phyloP scores from a whole-genome alignment of 352 stramenopile species.

The Phytophthora colocasiae region DNA sequence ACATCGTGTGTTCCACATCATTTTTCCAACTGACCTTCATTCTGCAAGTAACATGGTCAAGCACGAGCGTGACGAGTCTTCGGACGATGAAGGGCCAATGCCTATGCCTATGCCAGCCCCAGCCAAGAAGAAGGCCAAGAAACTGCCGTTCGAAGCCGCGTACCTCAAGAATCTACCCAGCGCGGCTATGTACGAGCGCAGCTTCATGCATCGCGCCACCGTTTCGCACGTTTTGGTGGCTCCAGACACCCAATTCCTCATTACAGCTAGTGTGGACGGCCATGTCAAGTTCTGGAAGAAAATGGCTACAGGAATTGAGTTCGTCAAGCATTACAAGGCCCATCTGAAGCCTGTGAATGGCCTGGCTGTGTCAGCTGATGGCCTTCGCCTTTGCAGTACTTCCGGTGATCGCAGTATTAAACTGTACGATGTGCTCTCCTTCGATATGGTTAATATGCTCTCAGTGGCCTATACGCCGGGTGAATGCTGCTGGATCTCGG shows the following conservation, averaged over 20 bases:
- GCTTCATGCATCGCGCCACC: slow-evolving; percentile 97
- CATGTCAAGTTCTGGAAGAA: slow-evolving; percentile 99
- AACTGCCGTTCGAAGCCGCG: slow-evolving; percentile 67
- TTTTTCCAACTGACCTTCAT: too few species aligned
- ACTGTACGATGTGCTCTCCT: slow-evolving; percentile 98
- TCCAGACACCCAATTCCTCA: slow-evolving; percentile 95
- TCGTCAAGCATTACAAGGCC: slow-evolving; percentile 99
- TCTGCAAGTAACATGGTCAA: slow-evolving; percentile 12
- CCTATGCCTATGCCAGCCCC: slow-evolving; percentile 55
- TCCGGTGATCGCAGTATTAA: slow-evolving; percentile 95
- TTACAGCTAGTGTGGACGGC: slow-evolving; percentile 96
- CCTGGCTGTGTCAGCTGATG: slow-evolving; percentile 88
- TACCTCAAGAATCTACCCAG: slow-evolving; percentile 88
- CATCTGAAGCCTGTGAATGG: slow-evolving; percentile 91
- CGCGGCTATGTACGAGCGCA: slow-evolving; percentile 95
- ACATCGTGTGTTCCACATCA: too few species aligned
- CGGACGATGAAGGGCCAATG: slow-evolving; percentile 67
- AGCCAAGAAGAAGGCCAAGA: slow-evolving; percentile 51
- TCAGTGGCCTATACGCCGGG: slow-evolving; percentile 72
- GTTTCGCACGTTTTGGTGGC: slow-evolving; percentile 94
- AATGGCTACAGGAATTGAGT: slow-evolving; percentile 95
- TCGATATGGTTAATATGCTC: slow-evolving; percentile 99
- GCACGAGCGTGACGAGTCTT: slow-evolving; percentile 28
- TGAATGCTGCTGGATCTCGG: slow-evolving; percentile 80
- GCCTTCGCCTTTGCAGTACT: slow-evolving; percentile 85